phyloP scores from a whole-genome alignment of 2,329 filamentous ascomycete species.

The Curvularia eragrostidis region DNA sequence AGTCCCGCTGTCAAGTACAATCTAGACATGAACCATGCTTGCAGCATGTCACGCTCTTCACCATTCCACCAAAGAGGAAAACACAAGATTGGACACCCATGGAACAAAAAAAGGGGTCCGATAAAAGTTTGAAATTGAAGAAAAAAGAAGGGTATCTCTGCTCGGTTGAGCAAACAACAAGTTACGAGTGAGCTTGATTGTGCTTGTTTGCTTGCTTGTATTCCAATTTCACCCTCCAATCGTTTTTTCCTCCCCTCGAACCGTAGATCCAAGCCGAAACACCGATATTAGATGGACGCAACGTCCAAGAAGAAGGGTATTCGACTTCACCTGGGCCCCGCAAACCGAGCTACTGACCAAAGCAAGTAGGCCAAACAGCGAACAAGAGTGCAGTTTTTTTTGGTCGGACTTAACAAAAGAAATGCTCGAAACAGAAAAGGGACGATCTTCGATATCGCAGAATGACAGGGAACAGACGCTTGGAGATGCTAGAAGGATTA shows the following conservation, averaged over 20 bases:
- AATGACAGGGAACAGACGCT: slow-evolving; percentile 44
- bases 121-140: slow-evolving; percentile 24
- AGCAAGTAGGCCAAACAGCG: slow-evolving; percentile 16
- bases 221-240: slow-evolving; percentile 47
- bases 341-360: slow-evolving; percentile 16
- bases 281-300: slow-evolving; percentile 45
- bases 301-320: slow-evolving; percentile 33
- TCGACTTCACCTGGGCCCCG: slow-evolving; percentile 25
- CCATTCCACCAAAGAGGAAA: slow-evolving; percentile 28
- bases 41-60: slow-evolving; percentile 25
- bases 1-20: slow-evolving; percentile 43
- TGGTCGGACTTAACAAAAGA: slow-evolving; percentile 43
- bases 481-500: slow-evolving; percentile 47
- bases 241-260: slow-evolving; percentile 35
- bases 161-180: slow-evolving; percentile 46
- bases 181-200: slow-evolving; percentile 44
- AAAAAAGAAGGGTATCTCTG: slow-evolving; percentile 49
- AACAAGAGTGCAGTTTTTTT: slow-evolving; percentile 30
- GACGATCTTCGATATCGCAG: slow-evolving; percentile 46
- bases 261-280: slow-evolving; percentile 27
- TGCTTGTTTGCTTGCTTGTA: slow-evolving; percentile 34
- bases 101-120: slow-evolving; percentile 5
- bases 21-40: slow-evolving; percentile 27
- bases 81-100: slow-evolving; percentile 11
- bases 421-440: slow-evolving; percentile 42